A percentile compares a stretch with the other conserved stretches of the same genome.
Conservation (phyloP, 1,284 basidiomycete genomes). For the Cutaneotrichosporon spelunceum region DNA sequence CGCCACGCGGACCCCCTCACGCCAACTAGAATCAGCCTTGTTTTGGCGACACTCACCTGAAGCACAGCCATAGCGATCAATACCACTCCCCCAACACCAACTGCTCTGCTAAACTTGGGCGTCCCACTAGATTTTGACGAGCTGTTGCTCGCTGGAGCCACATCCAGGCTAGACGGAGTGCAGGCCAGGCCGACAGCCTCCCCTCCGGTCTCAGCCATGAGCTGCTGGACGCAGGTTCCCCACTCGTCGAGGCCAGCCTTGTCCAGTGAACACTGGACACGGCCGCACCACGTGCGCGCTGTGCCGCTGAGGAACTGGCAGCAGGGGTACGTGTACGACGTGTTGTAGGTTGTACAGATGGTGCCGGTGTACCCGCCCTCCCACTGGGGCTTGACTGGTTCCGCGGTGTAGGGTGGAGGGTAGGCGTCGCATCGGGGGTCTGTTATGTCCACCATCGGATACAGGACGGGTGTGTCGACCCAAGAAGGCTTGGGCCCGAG, state of each 20-base stretch:
- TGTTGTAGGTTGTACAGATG: neutral
- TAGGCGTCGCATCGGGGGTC: neutral
- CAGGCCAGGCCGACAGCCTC: neutral
- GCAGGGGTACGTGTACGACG: neutral
- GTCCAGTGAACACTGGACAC: neutral
- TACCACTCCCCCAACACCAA: neutral
- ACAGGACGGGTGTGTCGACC: neutral
- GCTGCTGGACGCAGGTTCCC: neutral
- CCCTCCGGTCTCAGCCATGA: neutral
- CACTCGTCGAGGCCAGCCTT: neutral
- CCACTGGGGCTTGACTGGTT: neutral
- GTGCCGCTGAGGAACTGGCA: neutral
- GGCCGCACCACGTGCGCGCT: neutral
- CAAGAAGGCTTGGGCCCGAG: neutral
- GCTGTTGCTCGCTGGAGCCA: no score
- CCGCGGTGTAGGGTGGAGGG: neutral
- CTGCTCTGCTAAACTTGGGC: neutral
- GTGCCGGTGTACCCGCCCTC: neutral
- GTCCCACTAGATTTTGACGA: neutral
- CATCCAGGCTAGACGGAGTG: neutral
- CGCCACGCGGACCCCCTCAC: no score
- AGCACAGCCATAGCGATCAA: neutral
- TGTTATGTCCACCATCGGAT: neutral
- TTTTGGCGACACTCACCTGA: neutral
- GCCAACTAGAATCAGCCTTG: no score